Conservation (phyloP, 2,329 filamentous ascomycete genomes). For the Cryphonectria nitschkei region DNA sequence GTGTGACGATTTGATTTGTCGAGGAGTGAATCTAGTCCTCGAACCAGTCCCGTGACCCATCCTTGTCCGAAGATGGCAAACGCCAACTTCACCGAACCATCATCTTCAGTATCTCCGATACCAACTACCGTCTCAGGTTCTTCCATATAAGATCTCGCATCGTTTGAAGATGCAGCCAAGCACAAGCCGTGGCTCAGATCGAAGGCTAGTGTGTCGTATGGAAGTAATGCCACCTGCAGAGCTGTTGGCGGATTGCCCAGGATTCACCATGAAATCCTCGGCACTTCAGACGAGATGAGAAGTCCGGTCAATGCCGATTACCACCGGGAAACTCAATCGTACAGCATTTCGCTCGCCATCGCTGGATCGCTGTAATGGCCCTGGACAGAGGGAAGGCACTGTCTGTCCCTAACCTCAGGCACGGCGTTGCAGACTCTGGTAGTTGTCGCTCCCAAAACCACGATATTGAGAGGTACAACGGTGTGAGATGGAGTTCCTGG, state of each 20-base stretch:
- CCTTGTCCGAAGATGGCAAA: not conserved
- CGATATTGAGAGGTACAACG: not conserved
- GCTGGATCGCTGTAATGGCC: not conserved
- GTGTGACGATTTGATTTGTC: not conserved
- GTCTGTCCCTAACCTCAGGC: not conserved
- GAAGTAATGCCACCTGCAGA: not conserved
- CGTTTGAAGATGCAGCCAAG: not conserved
- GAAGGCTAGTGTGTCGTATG: not conserved
- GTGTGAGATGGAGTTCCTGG: not conserved
- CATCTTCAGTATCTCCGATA: not conserved
- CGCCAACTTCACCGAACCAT: not conserved
- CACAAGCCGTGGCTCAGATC: not conserved
- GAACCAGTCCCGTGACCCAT: not conserved
- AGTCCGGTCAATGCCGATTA: constrained; percentile 13
- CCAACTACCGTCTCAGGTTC: not conserved
- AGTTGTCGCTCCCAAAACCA: not conserved
- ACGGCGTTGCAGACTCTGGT: not conserved
- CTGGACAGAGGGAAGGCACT: not conserved
- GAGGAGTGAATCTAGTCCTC: not conserved
- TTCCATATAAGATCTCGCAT: not conserved
- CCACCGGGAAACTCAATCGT: not conserved
- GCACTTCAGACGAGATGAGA: not conserved
- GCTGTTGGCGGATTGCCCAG: not conserved
- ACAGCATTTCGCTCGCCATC: not conserved
- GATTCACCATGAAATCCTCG: not conserved